Evolutionary conservation across 192 early-diverging fungal genomes (phyloP).

Genomic region (Dimargaris xerosporica): DNA sequence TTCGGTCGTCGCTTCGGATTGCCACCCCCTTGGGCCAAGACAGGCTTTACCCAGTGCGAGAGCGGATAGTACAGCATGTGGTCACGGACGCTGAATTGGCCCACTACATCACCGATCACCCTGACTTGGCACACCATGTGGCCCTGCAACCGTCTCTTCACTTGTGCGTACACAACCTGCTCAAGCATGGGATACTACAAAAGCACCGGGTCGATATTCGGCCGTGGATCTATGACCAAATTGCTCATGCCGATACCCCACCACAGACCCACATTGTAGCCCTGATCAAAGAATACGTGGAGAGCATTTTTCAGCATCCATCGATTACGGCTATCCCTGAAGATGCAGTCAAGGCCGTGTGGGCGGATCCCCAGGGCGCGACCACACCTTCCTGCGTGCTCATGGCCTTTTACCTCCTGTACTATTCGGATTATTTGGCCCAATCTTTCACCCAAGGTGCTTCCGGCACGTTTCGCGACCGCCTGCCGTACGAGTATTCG

Average conservation of each 20-base stretch:
- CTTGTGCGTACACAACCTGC: conserved; percentile 6
- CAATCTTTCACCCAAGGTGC: background rate
- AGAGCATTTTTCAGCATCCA: conserved; percentile 19
- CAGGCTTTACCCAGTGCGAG: conserved; percentile 5
- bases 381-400: conserved; percentile 18
- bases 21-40: background rate
- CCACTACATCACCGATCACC: background rate
- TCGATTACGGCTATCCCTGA: conserved; percentile 25
- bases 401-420: conserved; percentile 23
- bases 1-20: background rate
- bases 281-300: conserved; percentile 23
- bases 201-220: conserved; percentile 22
- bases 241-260: conserved; percentile 11
- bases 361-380: conserved; percentile 10
- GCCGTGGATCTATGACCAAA: conserved; percentile 17
- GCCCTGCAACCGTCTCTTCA: background rate
- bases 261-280: conserved; percentile 14
- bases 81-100: background rate
- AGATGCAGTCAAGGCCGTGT: conserved; percentile 2
- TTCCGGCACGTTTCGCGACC: background rate
- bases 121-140: too few species aligned
- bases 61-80: background rate
- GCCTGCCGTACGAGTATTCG: conserved; percentile 21
- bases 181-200: conserved; percentile 23
- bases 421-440: conserved; percentile 19